Evolutionary conservation across 164 flowering plant species (phyloP).

Genomic region (Nelumbo lutea): DNA sequence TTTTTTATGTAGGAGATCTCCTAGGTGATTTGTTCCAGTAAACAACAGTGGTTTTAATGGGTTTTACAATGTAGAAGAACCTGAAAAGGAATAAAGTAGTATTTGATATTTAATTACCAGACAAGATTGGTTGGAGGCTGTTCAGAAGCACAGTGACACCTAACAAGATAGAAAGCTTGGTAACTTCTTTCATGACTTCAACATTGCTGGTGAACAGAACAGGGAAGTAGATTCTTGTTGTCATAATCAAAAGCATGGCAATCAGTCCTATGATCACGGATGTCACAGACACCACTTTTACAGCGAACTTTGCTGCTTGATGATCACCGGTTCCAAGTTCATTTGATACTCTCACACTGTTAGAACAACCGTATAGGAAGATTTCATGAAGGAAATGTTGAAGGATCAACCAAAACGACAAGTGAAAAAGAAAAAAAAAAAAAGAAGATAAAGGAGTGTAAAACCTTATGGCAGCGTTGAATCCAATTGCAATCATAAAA

Average conservation of each 20-base stretch:
- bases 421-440: not conserved
- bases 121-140: constrained; percentile 66
- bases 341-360: constrained; percentile 69
- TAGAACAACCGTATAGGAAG: not conserved
- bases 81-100: no score
- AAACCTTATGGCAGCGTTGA: constrained; percentile 77
- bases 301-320: constrained; percentile 46
- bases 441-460: not conserved
- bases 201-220: constrained; percentile 49
- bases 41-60: no score
- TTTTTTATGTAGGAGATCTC: no score
- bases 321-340: constrained; percentile 67
- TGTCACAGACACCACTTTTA: constrained; percentile 43
- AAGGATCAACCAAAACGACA: not conserved
- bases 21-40: no score
- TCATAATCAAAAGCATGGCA: constrained; percentile 34
- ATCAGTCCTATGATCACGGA: constrained; percentile 49
- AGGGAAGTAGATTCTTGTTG: constrained; percentile 52
- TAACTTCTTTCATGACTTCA: constrained; percentile 45
- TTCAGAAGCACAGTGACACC: constrained; percentile 52
- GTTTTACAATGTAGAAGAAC: no score
- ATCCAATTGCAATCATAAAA: constrained; percentile 59
- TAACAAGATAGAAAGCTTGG: constrained; percentile 41
- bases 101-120: constrained; percentile 32
- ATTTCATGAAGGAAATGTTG: not conserved